Percentiles rank a stretch among this genome's conserved stretches.
These are phyloP conservation scores for Fusarium verrucosum DNA, from an alignment of 2,329 filamentous ascomycete species.

Conservation along the genomic window DNA sequence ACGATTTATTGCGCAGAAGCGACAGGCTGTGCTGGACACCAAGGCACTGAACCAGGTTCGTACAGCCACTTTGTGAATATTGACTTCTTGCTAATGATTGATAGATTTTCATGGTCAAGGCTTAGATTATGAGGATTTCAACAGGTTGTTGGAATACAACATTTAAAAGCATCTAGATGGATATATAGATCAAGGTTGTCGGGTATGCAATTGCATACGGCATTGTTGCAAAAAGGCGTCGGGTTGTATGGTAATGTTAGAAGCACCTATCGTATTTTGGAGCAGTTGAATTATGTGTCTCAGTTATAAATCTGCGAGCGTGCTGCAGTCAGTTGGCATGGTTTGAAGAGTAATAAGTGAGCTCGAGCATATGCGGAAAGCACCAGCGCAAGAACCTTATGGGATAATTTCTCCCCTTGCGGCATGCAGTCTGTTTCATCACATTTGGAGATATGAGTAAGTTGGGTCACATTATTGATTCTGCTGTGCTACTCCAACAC, in stretches of 20 bases:
- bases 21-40: slow-evolving; percentile 80
- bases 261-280: slow-evolving; percentile 1
- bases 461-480: slow-evolving; percentile 9
- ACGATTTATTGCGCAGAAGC: slow-evolving; percentile 89
- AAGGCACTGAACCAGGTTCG: slow-evolving; percentile 86
- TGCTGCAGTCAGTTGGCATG: not conserved
- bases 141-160: not conserved
- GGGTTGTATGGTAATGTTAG: slow-evolving; percentile 1
- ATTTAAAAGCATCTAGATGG: slow-evolving; percentile 9
- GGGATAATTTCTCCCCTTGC: no score
- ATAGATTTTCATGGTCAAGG: slow-evolving; percentile 76
- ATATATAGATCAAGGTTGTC: slow-evolving; percentile 3
- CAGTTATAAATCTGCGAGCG: not conserved
- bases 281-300: not conserved
- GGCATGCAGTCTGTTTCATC: not conserved
- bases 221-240: slow-evolving; percentile 12
- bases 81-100: slow-evolving; percentile 6
- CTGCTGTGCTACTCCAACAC: slow-evolving; percentile 21
- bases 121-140: slow-evolving; percentile 34
- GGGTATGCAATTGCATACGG: not conserved
- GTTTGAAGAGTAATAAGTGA: not conserved
- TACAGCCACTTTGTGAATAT: slow-evolving; percentile 52
- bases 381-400: no score
- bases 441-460: not conserved
- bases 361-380: not conserved